Evolutionary conservation across 306 rosid species (phyloP), one percentile per base, ranked within the genome.

Genomic region (Quercus suber): DNA sequence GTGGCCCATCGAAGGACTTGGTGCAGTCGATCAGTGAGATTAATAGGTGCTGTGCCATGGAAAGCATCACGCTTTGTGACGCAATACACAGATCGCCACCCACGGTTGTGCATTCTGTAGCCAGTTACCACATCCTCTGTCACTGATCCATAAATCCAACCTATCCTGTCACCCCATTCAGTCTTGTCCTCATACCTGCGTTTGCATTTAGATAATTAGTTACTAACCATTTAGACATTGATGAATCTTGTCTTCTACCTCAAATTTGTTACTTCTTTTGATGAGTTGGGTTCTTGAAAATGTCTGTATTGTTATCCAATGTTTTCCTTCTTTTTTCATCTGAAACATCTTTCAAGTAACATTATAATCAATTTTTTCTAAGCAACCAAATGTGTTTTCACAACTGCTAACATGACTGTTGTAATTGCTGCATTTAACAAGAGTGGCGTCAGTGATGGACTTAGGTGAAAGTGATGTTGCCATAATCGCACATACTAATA

Each of bases 1-100:
- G 94, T 93, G 12, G 98, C 98, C 98, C 98, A 93, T 68, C 94
- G 82, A 7, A 93, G 88, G 60, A 90, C 98, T 58, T 93, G 98
- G 84, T 93, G 97, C 6, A 93, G 88, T 0, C 97, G 89, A 61
- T 93, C 98, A 0, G 98, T 93, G 57, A 93, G 93, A 67, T 93
- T 93, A 78, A 93, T 93, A 0, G 98, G 98, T 15, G 98, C 97
- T 0, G 97, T 84, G 55, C 97, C 98, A 0, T 89, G 97, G 77
- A 93, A 93, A 19, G 97, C 97, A 2, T 93, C 98, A 1, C 97
- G 87, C 78, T 86, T 93, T 17, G 98, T 93, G 74, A 93, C 71
- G 86, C 98, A 93, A 69, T 93, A 93, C 21, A 91, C 79, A 0
- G 98, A 91, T 77, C 98, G 78, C 98, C 98, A 93, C 5, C 98